A percentile compares a stretch with the other conserved stretches of the same genome.
These are phyloP conservation scores for Oxytropis ochrocephala DNA, from an alignment of 306 rosid genomes.

Conservation along the genomic window DNA sequence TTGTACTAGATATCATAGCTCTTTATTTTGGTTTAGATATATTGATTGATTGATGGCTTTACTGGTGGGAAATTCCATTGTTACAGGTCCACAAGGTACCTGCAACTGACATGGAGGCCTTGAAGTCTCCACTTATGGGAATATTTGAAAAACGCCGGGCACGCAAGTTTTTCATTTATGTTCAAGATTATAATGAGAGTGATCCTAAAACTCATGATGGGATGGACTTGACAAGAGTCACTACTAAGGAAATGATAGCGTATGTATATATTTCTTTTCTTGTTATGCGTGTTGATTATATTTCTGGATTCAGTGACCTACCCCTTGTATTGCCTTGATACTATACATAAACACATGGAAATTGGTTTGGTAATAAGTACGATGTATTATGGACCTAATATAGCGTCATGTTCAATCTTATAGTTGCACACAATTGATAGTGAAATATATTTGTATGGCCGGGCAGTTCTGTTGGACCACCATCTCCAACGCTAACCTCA, in stretches of 20 bases:
- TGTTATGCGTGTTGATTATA: neutral
- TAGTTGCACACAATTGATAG: neutral
- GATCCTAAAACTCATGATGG: conserved; percentile 91
- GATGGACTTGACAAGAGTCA: conserved; percentile 79
- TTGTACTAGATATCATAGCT: too few relatives aligned
- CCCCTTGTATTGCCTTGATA: neutral
- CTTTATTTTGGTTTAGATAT: neutral
- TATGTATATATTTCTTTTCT: conserved; percentile 30
- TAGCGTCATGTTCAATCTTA: neutral
- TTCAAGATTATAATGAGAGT: conserved; percentile 64
- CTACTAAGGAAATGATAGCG: conserved; percentile 82
- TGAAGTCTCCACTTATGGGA: conserved; percentile 95
- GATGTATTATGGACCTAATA: neutral
- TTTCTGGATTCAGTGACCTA: neutral
- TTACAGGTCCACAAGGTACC: conserved; percentile 91
- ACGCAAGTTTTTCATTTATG: conserved; percentile 87
- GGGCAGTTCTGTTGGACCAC: neutral
- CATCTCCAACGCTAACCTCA: too few relatives aligned
- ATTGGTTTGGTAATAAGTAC: neutral
- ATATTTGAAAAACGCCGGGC: conserved; percentile 93
- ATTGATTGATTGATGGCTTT: neutral
- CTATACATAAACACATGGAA: neutral
- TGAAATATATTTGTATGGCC: neutral
- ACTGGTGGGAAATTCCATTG: conserved; percentile 9
- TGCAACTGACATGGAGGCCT: conserved; percentile 86